Percentiles rank a stretch among this genome's conserved stretches.
Conservation (phyloP, 2,329 filamentous ascomycete species). For the Talaromyces pinophilus region DNA sequence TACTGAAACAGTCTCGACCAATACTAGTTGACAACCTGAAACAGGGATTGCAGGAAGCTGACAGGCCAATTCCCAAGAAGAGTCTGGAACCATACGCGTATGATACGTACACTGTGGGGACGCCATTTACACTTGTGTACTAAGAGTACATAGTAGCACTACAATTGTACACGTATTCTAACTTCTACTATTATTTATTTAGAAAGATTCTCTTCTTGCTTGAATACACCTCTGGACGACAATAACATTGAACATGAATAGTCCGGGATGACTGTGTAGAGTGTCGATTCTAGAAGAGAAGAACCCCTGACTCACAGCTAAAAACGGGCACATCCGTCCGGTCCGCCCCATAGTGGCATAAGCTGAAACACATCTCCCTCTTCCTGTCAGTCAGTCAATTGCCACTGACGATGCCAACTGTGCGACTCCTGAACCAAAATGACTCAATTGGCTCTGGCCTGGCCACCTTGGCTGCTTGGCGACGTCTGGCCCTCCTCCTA, state of each 20-base stretch:
- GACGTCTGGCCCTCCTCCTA: background rate
- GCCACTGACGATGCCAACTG: background rate
- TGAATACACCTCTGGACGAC: no score
- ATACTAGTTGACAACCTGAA: background rate
- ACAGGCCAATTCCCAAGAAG: background rate
- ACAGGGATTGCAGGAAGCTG: background rate
- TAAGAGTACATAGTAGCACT: background rate
- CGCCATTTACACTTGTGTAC: background rate
- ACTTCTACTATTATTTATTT: no score
- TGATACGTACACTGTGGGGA: background rate
- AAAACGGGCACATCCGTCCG: background rate
- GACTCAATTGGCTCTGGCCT: background rate
- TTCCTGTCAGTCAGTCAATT: background rate
- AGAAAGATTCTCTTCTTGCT: no score
- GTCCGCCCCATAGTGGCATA: conserved; percentile 5
- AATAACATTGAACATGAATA: no score
- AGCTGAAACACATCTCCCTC: background rate
- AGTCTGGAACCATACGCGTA: background rate
- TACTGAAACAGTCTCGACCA: background rate
- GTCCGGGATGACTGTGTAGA: no score
- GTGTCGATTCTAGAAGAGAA: no score
- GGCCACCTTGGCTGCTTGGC: background rate
- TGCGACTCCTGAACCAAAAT: background rate
- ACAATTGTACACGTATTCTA: no score
- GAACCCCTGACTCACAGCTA: background rate